Evolutionary conservation across 2,329 filamentous ascomycete genomes (phyloP), one percentile per base, ranked within the genome.

Genomic region (Trichophyton verrucosum): DNA sequence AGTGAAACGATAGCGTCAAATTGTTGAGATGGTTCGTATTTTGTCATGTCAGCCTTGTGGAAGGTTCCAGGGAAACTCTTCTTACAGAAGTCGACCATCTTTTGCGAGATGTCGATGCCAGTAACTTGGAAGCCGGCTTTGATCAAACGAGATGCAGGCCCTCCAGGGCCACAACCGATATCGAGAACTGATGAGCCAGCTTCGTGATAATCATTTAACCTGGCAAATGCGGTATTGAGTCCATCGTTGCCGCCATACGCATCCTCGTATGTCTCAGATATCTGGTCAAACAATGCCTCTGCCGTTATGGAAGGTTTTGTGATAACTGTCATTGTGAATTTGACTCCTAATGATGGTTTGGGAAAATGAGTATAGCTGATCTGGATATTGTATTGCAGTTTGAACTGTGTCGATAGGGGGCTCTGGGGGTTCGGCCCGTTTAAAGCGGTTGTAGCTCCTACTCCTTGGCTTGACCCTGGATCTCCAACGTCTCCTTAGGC

Each of bases 101-200:
- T 61, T 15, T 63, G 49, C 3, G 65, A 51, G 3, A 64, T 36
- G 44, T 65, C 64, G 38, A 66, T 66, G 24, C 63, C 65, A 15
- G 65, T 27, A 15, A 64, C 61, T 1, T 58, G 20, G 49, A 65
- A 65, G n/a, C 65, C 65, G 2, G 64, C 61, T 1, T 11, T 13
- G 5, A 61, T 61, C 1, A 67, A 40, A 0, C 62, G 57, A 3
- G 63, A 61, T 30, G 49, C 49, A 2, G 65, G 65, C 38, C 64
- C 63, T 0, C 65, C 65, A 2, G 65, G 66, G 13, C 65, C 65
- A 38, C 65, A 65, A 2, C 65, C 65, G 9, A 67, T 63, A 33
- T 67, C 65, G 8, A 67, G 61, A 6, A 67, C 51, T 11, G 11
- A 33, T 44, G 59, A 60, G 2, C 56, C 27, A 2, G 64, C 51